Evolutionary conservation across 2,329 filamentous ascomycete species (phyloP).

Genomic region (Lachnum nothofagi): DNA sequence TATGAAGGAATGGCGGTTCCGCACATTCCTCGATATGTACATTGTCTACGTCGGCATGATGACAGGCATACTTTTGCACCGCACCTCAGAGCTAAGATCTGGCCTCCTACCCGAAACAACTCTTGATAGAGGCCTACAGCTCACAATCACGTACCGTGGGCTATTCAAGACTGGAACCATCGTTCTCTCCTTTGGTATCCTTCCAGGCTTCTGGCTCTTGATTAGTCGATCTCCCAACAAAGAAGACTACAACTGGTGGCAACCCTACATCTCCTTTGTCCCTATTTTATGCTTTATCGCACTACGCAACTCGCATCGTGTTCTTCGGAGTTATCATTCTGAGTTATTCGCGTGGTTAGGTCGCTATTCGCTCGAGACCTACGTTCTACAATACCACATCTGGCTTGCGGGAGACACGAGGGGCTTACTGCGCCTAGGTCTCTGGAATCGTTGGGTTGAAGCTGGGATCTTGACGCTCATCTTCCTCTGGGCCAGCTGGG

Average conservation of each 20-base stretch:
- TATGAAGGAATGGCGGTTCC: slow-evolving; percentile 44
- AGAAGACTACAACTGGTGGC: slow-evolving; percentile 44
- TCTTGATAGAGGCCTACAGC: slow-evolving; percentile 17
- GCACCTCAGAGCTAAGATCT: slow-evolving; percentile 26
- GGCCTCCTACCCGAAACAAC: slow-evolving; percentile 23
- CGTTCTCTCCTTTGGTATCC: slow-evolving; percentile 20
- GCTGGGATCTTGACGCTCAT: slow-evolving; percentile 36
- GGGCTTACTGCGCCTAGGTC: slow-evolving; percentile 40
- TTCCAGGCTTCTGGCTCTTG: slow-evolving; percentile 22
- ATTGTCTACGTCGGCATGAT: slow-evolving; percentile 54
- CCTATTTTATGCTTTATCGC: slow-evolving; percentile 49
- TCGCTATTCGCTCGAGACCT: slow-evolving; percentile 53
- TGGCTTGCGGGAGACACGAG: slow-evolving; percentile 56
- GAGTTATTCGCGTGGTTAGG: slow-evolving; percentile 50
- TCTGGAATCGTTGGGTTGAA: slow-evolving; percentile 35
- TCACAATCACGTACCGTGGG: slow-evolving; percentile 9
- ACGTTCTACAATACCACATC: slow-evolving; percentile 56
- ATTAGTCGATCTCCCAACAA: slow-evolving; percentile 31
- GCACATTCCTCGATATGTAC: slow-evolving; percentile 48
- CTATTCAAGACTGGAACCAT: slow-evolving; percentile 14
- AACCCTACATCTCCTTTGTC: slow-evolving; percentile 50
- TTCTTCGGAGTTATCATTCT: slow-evolving; percentile 41
- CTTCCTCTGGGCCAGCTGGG: slow-evolving; percentile 41
- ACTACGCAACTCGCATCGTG: slow-evolving; percentile 45
- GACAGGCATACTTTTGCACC: slow-evolving; percentile 39